Evolutionary conservation across 306 rosid species (phyloP).

Genomic region (Begonia masoniana): DNA sequence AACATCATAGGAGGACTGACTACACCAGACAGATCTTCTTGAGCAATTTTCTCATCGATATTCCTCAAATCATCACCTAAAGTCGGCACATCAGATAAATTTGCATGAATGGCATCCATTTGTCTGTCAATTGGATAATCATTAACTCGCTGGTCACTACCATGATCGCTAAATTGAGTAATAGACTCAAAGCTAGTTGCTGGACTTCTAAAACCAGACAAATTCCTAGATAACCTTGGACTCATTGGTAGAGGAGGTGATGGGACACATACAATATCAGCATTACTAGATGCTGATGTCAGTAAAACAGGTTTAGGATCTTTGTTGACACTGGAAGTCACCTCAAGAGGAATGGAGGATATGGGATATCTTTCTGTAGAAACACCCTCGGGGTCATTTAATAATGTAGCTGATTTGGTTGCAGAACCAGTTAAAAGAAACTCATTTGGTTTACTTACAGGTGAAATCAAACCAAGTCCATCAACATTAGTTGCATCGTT

Average conservation of each 20-base stretch:
- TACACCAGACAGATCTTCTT: constrained; percentile 55
- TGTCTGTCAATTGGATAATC: constrained; percentile 68
- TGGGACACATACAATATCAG: too few species aligned
- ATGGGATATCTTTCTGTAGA: constrained; percentile 41
- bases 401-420: constrained; percentile 37
- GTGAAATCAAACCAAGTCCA: constrained; percentile 40
- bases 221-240: constrained; percentile 69
- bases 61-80: constrained; percentile 33
- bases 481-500: constrained; percentile 46
- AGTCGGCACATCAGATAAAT: constrained; percentile 47
- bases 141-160: constrained; percentile 50
- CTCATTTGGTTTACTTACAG: constrained; percentile 49
- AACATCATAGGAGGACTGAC: constrained; percentile 44
- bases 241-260: constrained; percentile 77
- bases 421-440: constrained; percentile 29
- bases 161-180: constrained; percentile 32
- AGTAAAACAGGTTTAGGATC: constrained; percentile 33
- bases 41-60: constrained; percentile 46
- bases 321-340: constrained; percentile 25
- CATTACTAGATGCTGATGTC: constrained; percentile 30
- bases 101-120: constrained; percentile 41
- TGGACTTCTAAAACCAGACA: constrained; percentile 72
- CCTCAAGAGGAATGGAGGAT: constrained; percentile 44
- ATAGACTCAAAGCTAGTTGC: constrained; percentile 37
- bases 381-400: constrained; percentile 32